These are phyloP conservation scores for Hymenoscyphus fraxineus DNA, from an alignment of 2,329 filamentous ascomycete species.

Conservation along the genomic window DNA sequence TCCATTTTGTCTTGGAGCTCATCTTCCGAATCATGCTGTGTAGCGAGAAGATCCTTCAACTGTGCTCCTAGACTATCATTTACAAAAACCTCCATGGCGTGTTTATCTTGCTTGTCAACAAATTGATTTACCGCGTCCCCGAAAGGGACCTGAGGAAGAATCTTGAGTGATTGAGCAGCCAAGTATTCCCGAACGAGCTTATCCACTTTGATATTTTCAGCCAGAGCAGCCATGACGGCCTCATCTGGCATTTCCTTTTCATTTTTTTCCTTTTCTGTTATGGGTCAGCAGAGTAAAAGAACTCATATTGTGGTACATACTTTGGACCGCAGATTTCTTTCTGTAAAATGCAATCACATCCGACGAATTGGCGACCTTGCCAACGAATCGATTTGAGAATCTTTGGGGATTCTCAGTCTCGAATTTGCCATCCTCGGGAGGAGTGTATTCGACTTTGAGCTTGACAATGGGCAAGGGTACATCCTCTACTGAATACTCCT, in stretches of 20 bases:
- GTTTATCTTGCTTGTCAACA: constrained; percentile 91
- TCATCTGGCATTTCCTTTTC: constrained; percentile 57
- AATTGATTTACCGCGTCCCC: constrained; percentile 90
- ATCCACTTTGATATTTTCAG: constrained; percentile 82
- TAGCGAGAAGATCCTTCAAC: constrained; percentile 63
- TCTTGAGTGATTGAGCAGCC: constrained; percentile 80
- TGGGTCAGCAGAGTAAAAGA: constrained; percentile 14
- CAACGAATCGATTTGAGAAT: constrained; percentile 87
- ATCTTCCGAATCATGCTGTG: constrained; percentile 65
- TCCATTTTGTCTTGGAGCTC: constrained; percentile 74
- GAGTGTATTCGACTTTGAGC: constrained; percentile 84
- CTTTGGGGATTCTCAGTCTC: constrained; percentile 94
- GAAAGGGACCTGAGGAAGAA: constrained; percentile 88
- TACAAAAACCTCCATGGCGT: constrained; percentile 81
- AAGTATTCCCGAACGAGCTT: constrained; percentile 86
- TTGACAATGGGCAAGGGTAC: constrained; percentile 80
- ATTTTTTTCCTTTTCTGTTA: constrained; percentile 42
- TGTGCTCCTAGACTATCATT: constrained; percentile 67
- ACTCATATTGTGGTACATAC: constrained; percentile 35
- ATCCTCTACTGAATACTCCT: constrained; percentile 55
- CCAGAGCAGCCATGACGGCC: constrained; percentile 54
- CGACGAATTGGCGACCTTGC: constrained; percentile 88
- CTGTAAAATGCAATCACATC: constrained; percentile 92
- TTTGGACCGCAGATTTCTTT: constrained; percentile 65
- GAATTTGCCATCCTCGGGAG: constrained; percentile 78